Evolutionary conservation across 2,329 filamentous ascomycete species (phyloP), one percentile per base, ranked within the genome.

Genomic region (Rhexocercosporidium sp.): DNA sequence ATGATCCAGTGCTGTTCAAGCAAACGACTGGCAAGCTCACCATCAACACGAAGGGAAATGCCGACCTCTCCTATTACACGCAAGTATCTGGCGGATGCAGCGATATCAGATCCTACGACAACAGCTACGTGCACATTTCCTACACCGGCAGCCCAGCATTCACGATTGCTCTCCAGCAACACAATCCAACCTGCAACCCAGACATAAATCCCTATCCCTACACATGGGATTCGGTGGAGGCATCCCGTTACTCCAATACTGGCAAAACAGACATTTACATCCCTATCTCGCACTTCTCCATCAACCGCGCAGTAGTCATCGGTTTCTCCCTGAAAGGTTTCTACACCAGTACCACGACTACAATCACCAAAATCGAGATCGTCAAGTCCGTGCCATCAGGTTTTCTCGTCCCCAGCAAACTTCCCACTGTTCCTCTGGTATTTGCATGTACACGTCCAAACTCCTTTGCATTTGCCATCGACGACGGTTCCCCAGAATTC

Each of bases 381-480:
- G 84, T 90, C 14, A 78, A 81, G 22, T 78, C 80, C 0, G 78
- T 89, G 1, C 89, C 89, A 1, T 69, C 78, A 0, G 78, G 79
- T 20, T 83, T 85, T 68, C 80, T 75, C 34, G 79, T 90, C 9
- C 88, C 88, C 1, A 77, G 79, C 65, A 91, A 91, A 78, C 79
- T 89, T 34, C 83, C 87, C 0, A 88, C 84, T 1, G 89, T 89
- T 7, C 83, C 82, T 22, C 80, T 92, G 39, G 80, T 89, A 54
- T 87, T 91, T 73, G 81, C 84, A 7, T 92, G 90, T 81, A 89
- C 85, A 71, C 83, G 88, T 20, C 88, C 89, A 56, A 90, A 91
- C 79, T 88, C 86, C 0, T 91, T 92, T 75, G 90, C 90, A 1
- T 91, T 92, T 76, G 89, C 89, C 59, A 91, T 92, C 70, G 90